Conservation (phyloP, 257 asterid species). For the Capsicum chinense region DNA sequence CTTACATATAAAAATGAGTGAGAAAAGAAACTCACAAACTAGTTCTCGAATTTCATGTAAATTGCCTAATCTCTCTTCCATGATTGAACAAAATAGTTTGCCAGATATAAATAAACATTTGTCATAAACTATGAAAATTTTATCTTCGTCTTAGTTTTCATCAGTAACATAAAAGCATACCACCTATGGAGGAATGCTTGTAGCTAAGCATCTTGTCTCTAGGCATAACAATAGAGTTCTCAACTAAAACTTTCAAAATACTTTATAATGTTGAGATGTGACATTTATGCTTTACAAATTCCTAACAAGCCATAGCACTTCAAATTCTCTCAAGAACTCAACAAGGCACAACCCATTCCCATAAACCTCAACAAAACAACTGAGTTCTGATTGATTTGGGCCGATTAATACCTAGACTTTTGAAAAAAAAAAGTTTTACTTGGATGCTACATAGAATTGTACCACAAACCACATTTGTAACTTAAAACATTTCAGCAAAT, state of each 20-base stretch:
- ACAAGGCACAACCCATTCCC: not conserved
- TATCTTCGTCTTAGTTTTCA: slow-evolving; percentile 12
- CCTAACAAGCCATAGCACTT: not conserved
- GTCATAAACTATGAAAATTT: not conserved
- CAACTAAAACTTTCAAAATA: not conserved
- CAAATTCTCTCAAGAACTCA: not conserved
- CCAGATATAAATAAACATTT: not conserved
- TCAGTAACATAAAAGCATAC: not conserved
- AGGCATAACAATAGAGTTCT: not conserved
- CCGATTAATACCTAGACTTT: not conserved
- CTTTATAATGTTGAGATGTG: slow-evolving; percentile 2
- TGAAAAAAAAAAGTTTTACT: not conserved
- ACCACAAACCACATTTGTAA: not conserved
- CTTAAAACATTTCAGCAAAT: slow-evolving; percentile 14
- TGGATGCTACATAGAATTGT: not conserved
- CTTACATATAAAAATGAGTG: not conserved
- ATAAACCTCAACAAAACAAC: slow-evolving; percentile 14
- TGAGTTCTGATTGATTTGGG: not conserved
- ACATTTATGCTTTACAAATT: not conserved
- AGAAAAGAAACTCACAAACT: not conserved
- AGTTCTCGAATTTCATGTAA: not conserved
- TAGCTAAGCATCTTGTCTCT: slow-evolving; percentile 16
- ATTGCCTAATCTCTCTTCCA: not conserved
- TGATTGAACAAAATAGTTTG: not conserved
- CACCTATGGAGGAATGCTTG: not conserved